Percentiles rank a stretch among this genome's conserved stretches.
phyloP scores from a whole-genome alignment of 2,329 filamentous ascomycete genomes.

The Colletotrichum somersetense region DNA sequence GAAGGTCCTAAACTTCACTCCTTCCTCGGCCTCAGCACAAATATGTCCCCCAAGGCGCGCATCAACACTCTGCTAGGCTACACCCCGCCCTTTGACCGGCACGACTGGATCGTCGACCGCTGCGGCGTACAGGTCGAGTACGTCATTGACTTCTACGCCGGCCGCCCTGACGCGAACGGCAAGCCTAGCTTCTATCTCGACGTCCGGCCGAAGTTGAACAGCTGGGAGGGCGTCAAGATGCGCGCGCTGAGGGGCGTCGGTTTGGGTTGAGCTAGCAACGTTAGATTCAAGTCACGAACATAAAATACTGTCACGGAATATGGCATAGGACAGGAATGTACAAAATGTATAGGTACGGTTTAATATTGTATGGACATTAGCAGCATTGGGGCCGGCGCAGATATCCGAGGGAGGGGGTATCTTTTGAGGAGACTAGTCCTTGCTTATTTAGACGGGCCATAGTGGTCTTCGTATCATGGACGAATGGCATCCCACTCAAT shows the following conservation, averaged over 20 bases:
- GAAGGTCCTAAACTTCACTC: slow-evolving; percentile 86
- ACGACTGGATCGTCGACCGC: slow-evolving; percentile 97
- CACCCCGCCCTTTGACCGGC: slow-evolving; percentile 90
- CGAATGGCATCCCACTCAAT: not conserved
- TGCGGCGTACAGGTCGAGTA: slow-evolving; percentile 91
- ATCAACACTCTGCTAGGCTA: slow-evolving; percentile 90
- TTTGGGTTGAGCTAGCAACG: slow-evolving; percentile 54
- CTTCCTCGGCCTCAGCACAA: slow-evolving; percentile 79
- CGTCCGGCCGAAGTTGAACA: slow-evolving; percentile 76
- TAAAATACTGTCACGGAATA: not conserved
- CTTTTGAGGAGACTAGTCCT: not conserved
- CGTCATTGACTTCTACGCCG: slow-evolving; percentile 97
- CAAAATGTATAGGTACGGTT: slow-evolving; percentile 3
- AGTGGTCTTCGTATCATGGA: not conserved
- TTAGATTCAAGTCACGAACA: not conserved
- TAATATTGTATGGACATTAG: not conserved
- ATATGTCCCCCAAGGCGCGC: slow-evolving; percentile 84
- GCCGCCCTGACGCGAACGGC: slow-evolving; percentile 60
- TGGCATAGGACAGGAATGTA: not conserved
- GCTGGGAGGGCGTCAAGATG: slow-evolving; percentile 77
- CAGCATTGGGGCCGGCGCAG: slow-evolving; percentile 13
- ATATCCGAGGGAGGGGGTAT: not conserved
- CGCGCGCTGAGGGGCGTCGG: slow-evolving; percentile 65
- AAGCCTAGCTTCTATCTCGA: slow-evolving; percentile 75
- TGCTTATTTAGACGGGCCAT: too few species aligned